These are phyloP conservation scores for Fallopia convolvulus DNA, from an alignment of 148 eudicot species.

Conservation along the genomic window DNA sequence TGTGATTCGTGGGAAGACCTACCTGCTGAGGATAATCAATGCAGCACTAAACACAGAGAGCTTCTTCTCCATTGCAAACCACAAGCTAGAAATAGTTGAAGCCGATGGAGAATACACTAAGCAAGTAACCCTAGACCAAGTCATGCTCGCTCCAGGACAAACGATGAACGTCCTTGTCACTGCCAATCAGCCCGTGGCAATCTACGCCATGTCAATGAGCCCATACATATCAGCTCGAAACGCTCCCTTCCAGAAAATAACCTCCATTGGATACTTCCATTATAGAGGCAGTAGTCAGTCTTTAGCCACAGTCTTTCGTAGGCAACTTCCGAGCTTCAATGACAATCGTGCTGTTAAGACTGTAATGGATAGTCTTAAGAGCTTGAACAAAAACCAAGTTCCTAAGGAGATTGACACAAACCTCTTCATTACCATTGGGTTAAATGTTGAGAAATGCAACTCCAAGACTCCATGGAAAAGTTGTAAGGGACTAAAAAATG, in stretches of 20 bases:
- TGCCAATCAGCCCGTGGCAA: conserved; percentile 25
- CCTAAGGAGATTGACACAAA: conserved; percentile 48
- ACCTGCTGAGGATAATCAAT: conserved; percentile 49
- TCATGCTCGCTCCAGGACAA: conserved; percentile 64
- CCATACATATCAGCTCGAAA: conserved; percentile 57
- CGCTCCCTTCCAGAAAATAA: conserved; percentile 42
- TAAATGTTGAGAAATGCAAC: conserved; percentile 46
- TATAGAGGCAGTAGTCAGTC: conserved; percentile 35
- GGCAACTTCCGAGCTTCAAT: conserved; percentile 28
- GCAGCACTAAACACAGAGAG: conserved; percentile 52
- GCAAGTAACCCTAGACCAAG: conserved; percentile 31
- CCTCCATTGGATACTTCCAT: conserved; percentile 46
- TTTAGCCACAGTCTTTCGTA: conserved; percentile 26
- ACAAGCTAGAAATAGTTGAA: conserved; percentile 55
- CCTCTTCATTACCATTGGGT: conserved; percentile 55
- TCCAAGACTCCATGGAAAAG: conserved; percentile 28
- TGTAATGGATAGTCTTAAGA: neutral
- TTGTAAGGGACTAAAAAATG: conserved; percentile 41
- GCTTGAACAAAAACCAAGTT: conserved; percentile 5
- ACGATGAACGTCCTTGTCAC: conserved; percentile 49
- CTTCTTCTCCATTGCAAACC: conserved; percentile 60
- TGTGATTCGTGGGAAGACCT: conserved; percentile 51
- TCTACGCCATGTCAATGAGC: conserved; percentile 43
- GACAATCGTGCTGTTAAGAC: neutral
- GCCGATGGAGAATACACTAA: conserved; percentile 61